Evolutionary conservation across 495 filamentous ascomycete genomes (phyloP), one percentile per base, ranked within the genome.

Genomic region (Jackrogersella multiformis): DNA sequence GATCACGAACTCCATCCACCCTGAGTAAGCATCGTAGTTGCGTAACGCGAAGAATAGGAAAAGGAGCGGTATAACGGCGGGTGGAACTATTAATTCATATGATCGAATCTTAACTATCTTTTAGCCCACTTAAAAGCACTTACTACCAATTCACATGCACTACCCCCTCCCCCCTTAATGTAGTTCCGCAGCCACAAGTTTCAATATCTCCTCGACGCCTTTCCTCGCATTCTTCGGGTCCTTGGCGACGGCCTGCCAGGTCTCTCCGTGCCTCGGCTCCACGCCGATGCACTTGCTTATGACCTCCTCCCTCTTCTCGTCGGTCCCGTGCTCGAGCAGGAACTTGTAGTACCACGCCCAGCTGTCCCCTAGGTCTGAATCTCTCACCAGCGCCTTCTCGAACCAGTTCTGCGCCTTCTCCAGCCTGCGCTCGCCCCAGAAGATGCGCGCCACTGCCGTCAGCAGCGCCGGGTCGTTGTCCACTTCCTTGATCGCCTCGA

Each of bases 311-410:
- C 90, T 80, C 89, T 97, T 97, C 78, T 98, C 95, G 74, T 90
- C 90, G 23, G 91, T 96, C 4, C 96, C 96, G 80, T 99, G 92
- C 83, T 95, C 89, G 64, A 85, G 60, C 69, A 97, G 73, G 73
- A 97, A 99, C 78, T 94, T 96, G 77, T 90, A 95, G 71, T 97
- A 99, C 94, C 94, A 99, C 36, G 92, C 95, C 95, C 95, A 99
- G 5, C 89, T 92, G 80, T 99, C 95, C 30, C 96, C 95, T 28
- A 88, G 76, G 74, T 97, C 94, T 23, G 87, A 84, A 70, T 98
- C 92, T 10, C 93, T 81, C 55, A 96, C 78, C 54, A 97, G 88
- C 4, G 95, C 95, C 79, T 97, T 95, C 81, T 96, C 91, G 72
- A 99, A 98, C 95, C 95, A 99, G 56, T 87, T 94, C 78, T 90